A percentile compares a stretch with the other conserved stretches of the same genome.
Evolutionary conservation across 345 rosid genomes (phyloP).

Genomic region (Syzygium jambos): DNA sequence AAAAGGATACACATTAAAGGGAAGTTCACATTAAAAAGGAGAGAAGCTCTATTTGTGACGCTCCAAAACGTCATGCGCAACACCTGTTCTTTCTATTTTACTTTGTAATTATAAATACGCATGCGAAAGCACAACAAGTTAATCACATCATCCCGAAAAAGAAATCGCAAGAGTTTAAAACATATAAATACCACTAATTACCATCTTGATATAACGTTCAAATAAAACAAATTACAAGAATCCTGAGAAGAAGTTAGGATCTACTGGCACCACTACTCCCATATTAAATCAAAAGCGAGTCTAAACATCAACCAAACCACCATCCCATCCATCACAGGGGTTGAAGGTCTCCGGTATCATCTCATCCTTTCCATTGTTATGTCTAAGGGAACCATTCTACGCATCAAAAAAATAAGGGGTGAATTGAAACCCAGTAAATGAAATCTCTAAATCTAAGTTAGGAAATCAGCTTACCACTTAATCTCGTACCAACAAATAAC

Average conservation of each 20-base stretch:
- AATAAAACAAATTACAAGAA: not conserved
- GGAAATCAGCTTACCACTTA: not conserved
- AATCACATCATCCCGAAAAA: not conserved
- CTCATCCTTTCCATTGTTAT: not conserved
- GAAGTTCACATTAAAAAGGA: no score
- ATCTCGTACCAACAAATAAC: not conserved
- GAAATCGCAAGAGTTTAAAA: not conserved
- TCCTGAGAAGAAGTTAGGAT: not conserved
- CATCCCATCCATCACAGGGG: not conserved
- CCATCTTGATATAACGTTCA: not conserved
- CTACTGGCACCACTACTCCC: not conserved
- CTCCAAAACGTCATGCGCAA: accelerated
- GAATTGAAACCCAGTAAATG: not conserved
- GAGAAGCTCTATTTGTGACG: no score
- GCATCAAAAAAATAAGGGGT: accelerated
- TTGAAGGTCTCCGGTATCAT: not conserved
- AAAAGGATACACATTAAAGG: no score
- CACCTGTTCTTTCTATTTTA: not conserved
- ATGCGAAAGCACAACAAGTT: not conserved
- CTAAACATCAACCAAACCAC: not conserved
- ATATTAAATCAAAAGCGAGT: no score
- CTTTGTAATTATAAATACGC: no score
- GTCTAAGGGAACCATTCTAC: not conserved
- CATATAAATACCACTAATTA: not conserved
- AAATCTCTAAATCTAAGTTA: not conserved